Evolutionary conservation across 495 filamentous ascomycete genomes (phyloP).

Genomic region (Aspergillus cavernicola): DNA sequence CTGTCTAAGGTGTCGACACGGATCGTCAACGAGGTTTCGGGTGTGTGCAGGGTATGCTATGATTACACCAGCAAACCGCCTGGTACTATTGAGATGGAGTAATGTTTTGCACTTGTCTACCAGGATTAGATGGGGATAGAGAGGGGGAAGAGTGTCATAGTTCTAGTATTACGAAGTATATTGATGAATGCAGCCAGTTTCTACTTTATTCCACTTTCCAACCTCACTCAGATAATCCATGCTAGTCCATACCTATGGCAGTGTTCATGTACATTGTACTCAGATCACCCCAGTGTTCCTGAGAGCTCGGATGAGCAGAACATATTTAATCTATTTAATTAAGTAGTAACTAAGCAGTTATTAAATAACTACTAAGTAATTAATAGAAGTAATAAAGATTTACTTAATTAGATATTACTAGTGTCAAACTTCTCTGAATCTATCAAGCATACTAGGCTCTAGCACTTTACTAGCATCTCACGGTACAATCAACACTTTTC

Average conservation of each 20-base stretch:
- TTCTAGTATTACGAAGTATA: background rate
- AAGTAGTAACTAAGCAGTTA: too few relatives aligned
- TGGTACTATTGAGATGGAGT: conserved; percentile 75
- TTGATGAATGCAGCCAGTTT: background rate
- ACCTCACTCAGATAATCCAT: too few relatives aligned
- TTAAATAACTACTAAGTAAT: too few relatives aligned
- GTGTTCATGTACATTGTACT: background rate
- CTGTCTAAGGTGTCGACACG: conserved; percentile 63
- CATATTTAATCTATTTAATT: too few relatives aligned
- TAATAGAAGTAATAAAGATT: too few relatives aligned
- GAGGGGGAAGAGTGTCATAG: background rate
- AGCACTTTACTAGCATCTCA: too few relatives aligned
- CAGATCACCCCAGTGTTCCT: too few relatives aligned
- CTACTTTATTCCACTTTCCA: background rate
- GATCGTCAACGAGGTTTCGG: conserved; percentile 84
- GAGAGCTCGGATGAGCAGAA: too few relatives aligned
- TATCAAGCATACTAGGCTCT: too few relatives aligned
- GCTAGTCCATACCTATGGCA: background rate
- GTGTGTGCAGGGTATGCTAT: conserved; percentile 60
- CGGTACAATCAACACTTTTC: too few relatives aligned
- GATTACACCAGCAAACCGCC: conserved; percentile 77
- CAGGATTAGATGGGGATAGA: background rate
- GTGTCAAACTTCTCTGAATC: too few relatives aligned
- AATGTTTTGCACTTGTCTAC: conserved; percentile 19
- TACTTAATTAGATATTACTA: too few relatives aligned